phyloP scores from a whole-genome alignment of 2,329 filamentous ascomycete genomes.

The Fusarium robinianum region DNA sequence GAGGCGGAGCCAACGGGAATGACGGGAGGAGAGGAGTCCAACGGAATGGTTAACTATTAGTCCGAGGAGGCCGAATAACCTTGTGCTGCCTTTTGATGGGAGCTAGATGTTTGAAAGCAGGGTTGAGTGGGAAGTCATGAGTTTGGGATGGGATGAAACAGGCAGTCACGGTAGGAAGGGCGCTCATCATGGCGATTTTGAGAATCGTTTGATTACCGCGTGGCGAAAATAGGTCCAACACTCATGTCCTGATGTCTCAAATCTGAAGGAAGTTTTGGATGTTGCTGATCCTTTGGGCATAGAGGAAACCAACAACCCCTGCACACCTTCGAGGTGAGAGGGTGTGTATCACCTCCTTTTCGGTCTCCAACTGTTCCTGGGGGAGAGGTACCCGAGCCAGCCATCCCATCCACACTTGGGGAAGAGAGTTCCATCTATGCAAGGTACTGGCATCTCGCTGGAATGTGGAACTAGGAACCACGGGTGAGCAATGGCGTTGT shows the following conservation, averaged over 20 bases:
- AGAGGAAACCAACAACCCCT: neutral
- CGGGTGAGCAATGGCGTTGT: slow-evolving; percentile 6
- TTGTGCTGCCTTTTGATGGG: too few relatives aligned
- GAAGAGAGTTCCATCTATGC: too few relatives aligned
- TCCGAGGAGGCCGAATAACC: too few relatives aligned
- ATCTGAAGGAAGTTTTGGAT: slow-evolving; percentile 3
- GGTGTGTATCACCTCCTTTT: too few relatives aligned
- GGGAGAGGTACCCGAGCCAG: slow-evolving; percentile 5
- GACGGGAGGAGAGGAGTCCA: too few relatives aligned
- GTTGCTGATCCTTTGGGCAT: slow-evolving; percentile 16
- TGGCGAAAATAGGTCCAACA: slow-evolving; percentile 25
- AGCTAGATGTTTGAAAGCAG: too few relatives aligned
- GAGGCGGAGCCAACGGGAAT: slow-evolving; percentile 7
- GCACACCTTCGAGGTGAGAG: too few relatives aligned
- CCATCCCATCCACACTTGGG: too few relatives aligned
- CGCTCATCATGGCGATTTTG: slow-evolving; percentile 28
- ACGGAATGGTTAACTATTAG: too few relatives aligned
- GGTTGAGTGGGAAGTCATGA: slow-evolving; percentile 14
- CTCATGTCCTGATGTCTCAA: neutral
- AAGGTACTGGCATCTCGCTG: slow-evolving; percentile 1
- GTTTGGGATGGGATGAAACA: slow-evolving; percentile 36
- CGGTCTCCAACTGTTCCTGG: slow-evolving; percentile 14
- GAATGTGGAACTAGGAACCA: slow-evolving; percentile 26
- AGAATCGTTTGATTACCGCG: slow-evolving; percentile 24
- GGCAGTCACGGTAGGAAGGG: slow-evolving; percentile 15